phyloP scores from a whole-genome alignment of 2,329 filamentous ascomycete genomes.

The Claviceps pazoutovae region DNA sequence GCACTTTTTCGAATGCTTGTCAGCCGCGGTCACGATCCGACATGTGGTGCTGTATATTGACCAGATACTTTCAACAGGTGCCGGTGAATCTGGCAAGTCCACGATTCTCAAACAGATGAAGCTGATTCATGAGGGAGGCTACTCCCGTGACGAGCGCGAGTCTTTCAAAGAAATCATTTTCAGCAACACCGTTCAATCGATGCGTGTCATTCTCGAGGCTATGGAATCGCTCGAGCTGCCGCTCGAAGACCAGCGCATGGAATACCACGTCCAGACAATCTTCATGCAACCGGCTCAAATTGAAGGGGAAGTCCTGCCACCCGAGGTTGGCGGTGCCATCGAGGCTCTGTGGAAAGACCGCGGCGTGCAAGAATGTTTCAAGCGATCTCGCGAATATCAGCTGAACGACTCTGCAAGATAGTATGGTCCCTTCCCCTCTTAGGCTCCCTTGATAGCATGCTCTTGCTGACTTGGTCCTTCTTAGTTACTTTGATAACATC shows the following conservation, averaged over 20 bases:
- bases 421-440: conserved; percentile 28
- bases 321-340: conserved; percentile 86
- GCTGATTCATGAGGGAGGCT: conserved; percentile 97
- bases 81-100: conserved; percentile 69
- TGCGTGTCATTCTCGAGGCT: conserved; percentile 55
- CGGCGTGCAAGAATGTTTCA: conserved; percentile 89
- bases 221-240: conserved; percentile 64
- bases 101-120: conserved; percentile 47
- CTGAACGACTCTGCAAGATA: conserved; percentile 94
- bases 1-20: too few relatives aligned
- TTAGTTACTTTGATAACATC: conserved; percentile 90
- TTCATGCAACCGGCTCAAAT: conserved; percentile 98
- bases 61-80: conserved; percentile 43
- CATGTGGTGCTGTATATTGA: background rate
- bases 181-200: conserved; percentile 56
- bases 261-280: conserved; percentile 96
- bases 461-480: conserved; percentile 18
- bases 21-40: too few relatives aligned
- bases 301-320: conserved; percentile 85
- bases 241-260: conserved; percentile 79
- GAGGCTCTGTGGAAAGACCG: conserved; percentile 85
- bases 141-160: conserved; percentile 75
- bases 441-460: background rate
- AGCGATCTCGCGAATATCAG: conserved; percentile 89
- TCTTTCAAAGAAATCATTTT: conserved; percentile 61